Evolutionary conservation across 495 filamentous ascomycete species (phyloP).

Genomic region (Viridothelium virens): DNA sequence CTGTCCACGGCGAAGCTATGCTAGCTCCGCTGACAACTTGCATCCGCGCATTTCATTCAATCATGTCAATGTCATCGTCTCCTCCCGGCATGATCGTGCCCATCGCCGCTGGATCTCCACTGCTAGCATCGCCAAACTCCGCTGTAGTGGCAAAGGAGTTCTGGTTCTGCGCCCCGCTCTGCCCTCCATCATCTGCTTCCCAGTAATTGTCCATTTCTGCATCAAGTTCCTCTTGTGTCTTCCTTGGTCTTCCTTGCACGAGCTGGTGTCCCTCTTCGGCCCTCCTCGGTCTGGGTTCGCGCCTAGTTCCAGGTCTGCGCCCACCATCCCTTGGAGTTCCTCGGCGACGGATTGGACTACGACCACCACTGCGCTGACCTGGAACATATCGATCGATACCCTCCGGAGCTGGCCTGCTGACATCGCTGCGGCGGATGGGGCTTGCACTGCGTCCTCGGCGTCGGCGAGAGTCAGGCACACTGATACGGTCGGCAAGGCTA

Average conservation of each 20-base stretch:
- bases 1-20: neutral
- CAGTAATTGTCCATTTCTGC: constrained; percentile 97
- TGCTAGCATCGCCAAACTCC: constrained; percentile 7
- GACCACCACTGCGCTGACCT: constrained; percentile 42
- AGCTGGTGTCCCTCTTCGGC: constrained; percentile 21
- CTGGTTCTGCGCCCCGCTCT: constrained; percentile 3
- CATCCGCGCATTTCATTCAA: constrained; percentile 12
- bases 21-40: neutral
- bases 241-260: constrained; percentile 58
- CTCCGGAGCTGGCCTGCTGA: constrained; percentile 59
- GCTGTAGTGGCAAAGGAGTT: neutral
- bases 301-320: constrained; percentile 40
- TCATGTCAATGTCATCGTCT: constrained; percentile 27
- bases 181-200: constrained; percentile 27
- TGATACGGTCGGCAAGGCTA: constrained; percentile 70
- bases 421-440: constrained; percentile 49
- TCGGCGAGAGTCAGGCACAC: constrained; percentile 29
- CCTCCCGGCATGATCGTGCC: neutral
- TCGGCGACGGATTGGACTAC: constrained; percentile 44
- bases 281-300: constrained; percentile 29
- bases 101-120: neutral
- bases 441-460: constrained; percentile 44
- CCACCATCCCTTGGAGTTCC: constrained; percentile 40
- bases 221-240: constrained; percentile 89
- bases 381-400: constrained; percentile 83